Evolutionary conservation across 164 flowering plant species (phyloP).

Genomic region (Liriodendron chinense): DNA sequence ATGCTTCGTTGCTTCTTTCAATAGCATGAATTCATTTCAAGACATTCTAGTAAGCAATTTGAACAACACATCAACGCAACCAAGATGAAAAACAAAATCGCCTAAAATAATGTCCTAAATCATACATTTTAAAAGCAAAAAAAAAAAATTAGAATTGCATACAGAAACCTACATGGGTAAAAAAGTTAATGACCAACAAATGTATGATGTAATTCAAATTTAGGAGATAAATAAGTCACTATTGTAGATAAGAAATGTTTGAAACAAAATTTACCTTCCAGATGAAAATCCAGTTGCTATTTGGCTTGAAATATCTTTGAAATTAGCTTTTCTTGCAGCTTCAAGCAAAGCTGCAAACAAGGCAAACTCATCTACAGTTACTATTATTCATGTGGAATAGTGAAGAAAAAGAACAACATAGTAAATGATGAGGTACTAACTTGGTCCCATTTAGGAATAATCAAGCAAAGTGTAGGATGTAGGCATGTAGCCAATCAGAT

Average conservation of each 20-base stretch:
- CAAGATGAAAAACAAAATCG: not conserved
- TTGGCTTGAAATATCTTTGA: constrained; percentile 54
- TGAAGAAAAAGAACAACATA: not conserved
- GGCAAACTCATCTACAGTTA: not conserved
- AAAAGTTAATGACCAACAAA: too few species aligned
- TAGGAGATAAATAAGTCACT: too few species aligned
- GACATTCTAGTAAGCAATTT: too few species aligned
- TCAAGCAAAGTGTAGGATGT: too few species aligned
- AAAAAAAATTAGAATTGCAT: too few species aligned
- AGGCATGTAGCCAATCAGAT: too few species aligned
- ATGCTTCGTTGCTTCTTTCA: not conserved
- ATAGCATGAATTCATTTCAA: not conserved
- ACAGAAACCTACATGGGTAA: not conserved
- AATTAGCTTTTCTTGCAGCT: constrained; percentile 81
- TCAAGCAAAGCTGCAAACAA: constrained; percentile 81
- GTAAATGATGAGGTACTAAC: too few species aligned
- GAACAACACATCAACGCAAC: too few species aligned
- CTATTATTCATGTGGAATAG: not conserved
- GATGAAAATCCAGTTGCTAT: constrained; percentile 79
- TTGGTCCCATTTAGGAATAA: too few species aligned
- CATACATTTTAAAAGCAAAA: not conserved
- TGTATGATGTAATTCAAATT: too few species aligned
- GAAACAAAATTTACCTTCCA: constrained; percentile 53
- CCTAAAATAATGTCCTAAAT: not conserved
- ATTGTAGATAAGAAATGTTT: not conserved